These are phyloP conservation scores for Eucalyptus marginata DNA, from an alignment of 345 rosid species.

Conservation along the genomic window DNA sequence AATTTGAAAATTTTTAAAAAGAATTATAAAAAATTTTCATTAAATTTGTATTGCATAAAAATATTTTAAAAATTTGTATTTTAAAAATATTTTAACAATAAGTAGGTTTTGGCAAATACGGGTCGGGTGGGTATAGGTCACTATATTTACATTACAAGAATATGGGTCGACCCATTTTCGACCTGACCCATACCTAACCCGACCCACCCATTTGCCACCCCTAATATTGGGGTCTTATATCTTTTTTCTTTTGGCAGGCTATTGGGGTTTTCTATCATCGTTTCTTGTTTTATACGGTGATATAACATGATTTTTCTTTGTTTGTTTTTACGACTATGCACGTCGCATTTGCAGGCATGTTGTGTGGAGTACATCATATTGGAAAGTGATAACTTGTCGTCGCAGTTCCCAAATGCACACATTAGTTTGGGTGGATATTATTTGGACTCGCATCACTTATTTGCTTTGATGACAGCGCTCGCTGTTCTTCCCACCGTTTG, in stretches of 20 bases:
- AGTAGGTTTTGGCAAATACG: too few relatives aligned
- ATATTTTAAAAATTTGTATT: too few relatives aligned
- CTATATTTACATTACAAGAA: too few relatives aligned
- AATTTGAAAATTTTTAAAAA: too few relatives aligned
- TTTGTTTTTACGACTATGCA: background rate
- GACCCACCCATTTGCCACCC: too few relatives aligned
- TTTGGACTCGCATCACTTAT: slow-evolving; percentile 46
- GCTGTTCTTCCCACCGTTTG: slow-evolving; percentile 87
- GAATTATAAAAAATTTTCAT: too few relatives aligned
- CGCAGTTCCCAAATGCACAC: slow-evolving; percentile 76
- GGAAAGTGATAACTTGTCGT: slow-evolving; percentile 81
- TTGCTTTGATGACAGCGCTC: slow-evolving; percentile 56
- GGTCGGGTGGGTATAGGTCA: fast-evolving
- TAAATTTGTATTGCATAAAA: too few relatives aligned
- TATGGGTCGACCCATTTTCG: fast-evolving
- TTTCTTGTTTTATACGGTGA: background rate
- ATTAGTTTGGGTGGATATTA: slow-evolving; percentile 46
- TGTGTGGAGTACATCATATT: slow-evolving; percentile 85
- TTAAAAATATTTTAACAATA: too few relatives aligned
- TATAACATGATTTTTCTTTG: background rate
- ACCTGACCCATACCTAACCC: too few relatives aligned
- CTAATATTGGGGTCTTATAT: background rate
- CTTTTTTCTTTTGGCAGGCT: background rate
- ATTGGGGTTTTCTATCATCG: background rate
- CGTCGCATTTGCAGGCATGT: slow-evolving; percentile 51